Evolutionary conservation across 176 grass and related monocot genomes (phyloP), one percentile per base, ranked within the genome.

Genomic region (Poa annua): DNA sequence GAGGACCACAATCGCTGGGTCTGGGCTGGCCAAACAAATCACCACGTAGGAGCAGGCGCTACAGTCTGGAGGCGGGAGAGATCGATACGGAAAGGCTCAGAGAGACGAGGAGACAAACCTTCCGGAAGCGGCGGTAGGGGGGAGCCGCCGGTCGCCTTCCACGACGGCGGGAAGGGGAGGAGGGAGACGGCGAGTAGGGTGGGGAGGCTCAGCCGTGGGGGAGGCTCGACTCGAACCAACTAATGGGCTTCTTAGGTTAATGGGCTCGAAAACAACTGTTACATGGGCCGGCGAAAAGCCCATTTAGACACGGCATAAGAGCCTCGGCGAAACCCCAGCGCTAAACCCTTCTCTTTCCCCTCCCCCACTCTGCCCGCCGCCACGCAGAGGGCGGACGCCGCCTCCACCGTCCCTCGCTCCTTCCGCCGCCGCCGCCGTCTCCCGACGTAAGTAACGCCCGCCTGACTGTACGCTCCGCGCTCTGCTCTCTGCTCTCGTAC

Each of bases 361-460:
- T 64, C 57, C 12, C 50, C 67, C 74, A 77, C 74, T 64, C 62
- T 42, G 69, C 60, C 87, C 69, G 87, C 82, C 87, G 77, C 82
- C 50, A 79, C 67, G 67, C 71, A 69, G 4, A 69, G 71, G 50
- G 55, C n/a, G 69, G 41, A 22, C 70, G 61, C 87, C 70, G 70
- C 70, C 81, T 48, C 47, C 47, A 55, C 76, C 35, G 19, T 4
- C 67, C 2, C 26, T 21, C 9, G 20, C 6, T 2, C 24, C 4
- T 74, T 17, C 33, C 50, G 54, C 44, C 36, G 41, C 67, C 35
- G 7, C 73, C 19, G 10, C 14, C 15, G 44, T 47, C 2, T 56
- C 36, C 0, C 16, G 34, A 60, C 60, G 76, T 76, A 9, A 32
- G 82, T 55, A 66, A n/a, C 45, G 29, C 29, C 29, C 29, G 8